These are phyloP conservation scores for Apophysomyces ossiformis DNA, from an alignment of 371 early-diverging fungal genomes.

Conservation along the genomic window DNA sequence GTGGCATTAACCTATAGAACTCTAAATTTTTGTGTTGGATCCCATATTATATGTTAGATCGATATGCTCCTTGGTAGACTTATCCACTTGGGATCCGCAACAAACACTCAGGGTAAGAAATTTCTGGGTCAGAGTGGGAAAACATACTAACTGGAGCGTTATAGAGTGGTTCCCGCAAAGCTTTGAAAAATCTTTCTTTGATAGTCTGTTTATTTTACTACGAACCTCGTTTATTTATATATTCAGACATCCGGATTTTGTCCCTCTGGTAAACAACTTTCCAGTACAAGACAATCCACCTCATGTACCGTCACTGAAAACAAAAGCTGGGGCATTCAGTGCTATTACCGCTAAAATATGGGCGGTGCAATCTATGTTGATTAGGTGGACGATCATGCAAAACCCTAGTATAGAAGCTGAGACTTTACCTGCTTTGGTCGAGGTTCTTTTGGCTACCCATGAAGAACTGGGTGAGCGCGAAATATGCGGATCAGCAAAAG, in stretches of 20 bases:
- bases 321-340: slow-evolving; percentile 38
- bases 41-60: slow-evolving; percentile 14
- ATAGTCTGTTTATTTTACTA: slow-evolving; percentile 19
- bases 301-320: slow-evolving; percentile 40
- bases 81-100: slow-evolving; percentile 13
- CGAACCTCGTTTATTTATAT: slow-evolving; percentile 42
- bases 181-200: slow-evolving; percentile 12
- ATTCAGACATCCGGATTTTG: slow-evolving; percentile 53
- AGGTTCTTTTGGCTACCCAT: slow-evolving; percentile 59
- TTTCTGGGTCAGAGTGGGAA: neutral
- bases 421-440: slow-evolving; percentile 25
- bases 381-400: slow-evolving; percentile 7
- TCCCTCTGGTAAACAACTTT: slow-evolving; percentile 51
- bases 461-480: slow-evolving; percentile 70
- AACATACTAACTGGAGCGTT: neutral
- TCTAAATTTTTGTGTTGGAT: no score
- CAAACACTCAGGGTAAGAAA: slow-evolving; percentile 14
- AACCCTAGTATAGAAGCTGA: neutral
- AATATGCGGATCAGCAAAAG: slow-evolving; percentile 61
- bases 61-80: slow-evolving; percentile 21
- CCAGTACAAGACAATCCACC: slow-evolving; percentile 28
- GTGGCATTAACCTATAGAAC: neutral
- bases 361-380: slow-evolving; percentile 34
- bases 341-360: slow-evolving; percentile 34
- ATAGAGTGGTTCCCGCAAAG: slow-evolving; percentile 16